phyloP scores from a whole-genome alignment of 169 alveolate species.

The Miamiensis avidus region DNA sequence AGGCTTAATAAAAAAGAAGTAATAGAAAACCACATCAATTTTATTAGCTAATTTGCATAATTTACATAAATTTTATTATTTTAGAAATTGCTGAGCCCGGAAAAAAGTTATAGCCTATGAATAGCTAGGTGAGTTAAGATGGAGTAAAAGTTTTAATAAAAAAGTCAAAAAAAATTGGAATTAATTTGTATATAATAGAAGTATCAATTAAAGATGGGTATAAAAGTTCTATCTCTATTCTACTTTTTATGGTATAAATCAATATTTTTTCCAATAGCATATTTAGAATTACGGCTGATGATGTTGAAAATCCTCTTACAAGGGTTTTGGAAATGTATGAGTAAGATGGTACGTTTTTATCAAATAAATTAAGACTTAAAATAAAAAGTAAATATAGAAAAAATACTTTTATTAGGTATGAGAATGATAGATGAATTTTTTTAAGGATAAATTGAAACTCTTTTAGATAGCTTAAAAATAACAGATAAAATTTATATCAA shows the following conservation, averaged over 20 bases:
- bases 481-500: conserved; percentile 18
- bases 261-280: background rate
- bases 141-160: background rate
- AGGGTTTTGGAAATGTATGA: conserved; percentile 16
- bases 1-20: too few species aligned
- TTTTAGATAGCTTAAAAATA: conserved; percentile 2
- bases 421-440: conserved; percentile 9
- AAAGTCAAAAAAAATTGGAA: background rate
- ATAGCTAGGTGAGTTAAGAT: background rate
- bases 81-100: background rate
- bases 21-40: too few species aligned
- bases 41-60: too few species aligned
- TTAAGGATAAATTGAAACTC: background rate
- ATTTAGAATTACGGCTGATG: conserved; percentile 22
- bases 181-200: background rate
- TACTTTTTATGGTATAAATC: background rate
- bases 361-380: background rate
- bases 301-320: conserved; percentile 21
- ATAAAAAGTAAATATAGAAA: too few species aligned
- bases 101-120: background rate
- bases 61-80: too few species aligned
- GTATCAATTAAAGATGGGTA: conserved; percentile 15
- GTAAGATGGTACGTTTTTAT: background rate
- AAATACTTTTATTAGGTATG: background rate
- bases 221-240: background rate